These are phyloP conservation scores for Petunia axillaris DNA, from an alignment of 257 asterid genomes.

Conservation along the genomic window DNA sequence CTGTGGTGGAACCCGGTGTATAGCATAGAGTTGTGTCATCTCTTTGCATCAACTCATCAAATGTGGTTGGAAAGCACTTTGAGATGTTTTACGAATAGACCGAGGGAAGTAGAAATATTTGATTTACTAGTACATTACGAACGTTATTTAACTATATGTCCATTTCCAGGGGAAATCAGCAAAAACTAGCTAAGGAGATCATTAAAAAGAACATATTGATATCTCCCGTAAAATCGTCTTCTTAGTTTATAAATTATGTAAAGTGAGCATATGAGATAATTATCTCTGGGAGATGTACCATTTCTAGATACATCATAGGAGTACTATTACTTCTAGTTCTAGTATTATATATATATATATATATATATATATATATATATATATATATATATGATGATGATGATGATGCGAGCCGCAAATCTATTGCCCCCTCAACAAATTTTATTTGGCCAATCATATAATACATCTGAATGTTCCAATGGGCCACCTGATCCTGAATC, in stretches of 20 bases:
- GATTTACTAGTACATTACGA: too few species aligned
- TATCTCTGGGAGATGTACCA: not conserved
- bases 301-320: not conserved
- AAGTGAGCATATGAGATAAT: too few species aligned
- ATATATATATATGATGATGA: too few species aligned
- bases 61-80: conserved; percentile 15
- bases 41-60: not conserved
- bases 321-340: not conserved
- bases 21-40: not conserved
- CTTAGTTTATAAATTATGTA: too few species aligned
- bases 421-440: not conserved
- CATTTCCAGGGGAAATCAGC: too few species aligned
- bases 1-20: not conserved
- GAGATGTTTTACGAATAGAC: not conserved
- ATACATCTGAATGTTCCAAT: not conserved
- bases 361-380: too few species aligned
- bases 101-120: not conserved
- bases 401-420: not conserved
- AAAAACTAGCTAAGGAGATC: too few species aligned
- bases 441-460: not conserved
- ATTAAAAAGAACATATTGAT: too few species aligned
- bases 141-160: too few species aligned
- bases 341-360: too few species aligned
- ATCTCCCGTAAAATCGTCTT: too few species aligned
- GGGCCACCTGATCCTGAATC: conserved; percentile 12